Evolutionary conservation across 208 protist genomes (phyloP).

Genomic region (Crithidia sp.): DNA sequence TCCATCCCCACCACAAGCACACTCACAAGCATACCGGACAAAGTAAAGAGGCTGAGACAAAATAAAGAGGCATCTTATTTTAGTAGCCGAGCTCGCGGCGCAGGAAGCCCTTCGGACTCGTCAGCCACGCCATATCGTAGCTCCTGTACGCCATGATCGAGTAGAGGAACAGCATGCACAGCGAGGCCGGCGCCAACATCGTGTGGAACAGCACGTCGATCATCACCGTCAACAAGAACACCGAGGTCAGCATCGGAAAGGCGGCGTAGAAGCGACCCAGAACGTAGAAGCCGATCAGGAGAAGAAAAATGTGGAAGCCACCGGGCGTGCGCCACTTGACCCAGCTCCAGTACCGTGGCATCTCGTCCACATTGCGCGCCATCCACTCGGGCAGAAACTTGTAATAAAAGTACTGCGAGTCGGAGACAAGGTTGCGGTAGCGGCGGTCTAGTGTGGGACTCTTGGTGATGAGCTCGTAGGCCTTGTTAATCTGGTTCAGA

Average conservation of each 20-base stretch:
- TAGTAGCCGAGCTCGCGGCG: conserved; percentile 87
- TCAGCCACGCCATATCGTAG: conserved; percentile 91
- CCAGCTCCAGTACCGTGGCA: conserved; percentile 92
- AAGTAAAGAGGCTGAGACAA: too few species aligned
- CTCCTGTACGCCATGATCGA: conserved; percentile 80
- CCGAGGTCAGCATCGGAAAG: conserved; percentile 72
- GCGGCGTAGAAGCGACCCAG: conserved; percentile 78
- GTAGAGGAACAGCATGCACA: conserved; percentile 87
- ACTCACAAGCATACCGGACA: too few species aligned
- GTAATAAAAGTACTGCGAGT: conserved; percentile 91
- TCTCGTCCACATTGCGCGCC: conserved; percentile 92
- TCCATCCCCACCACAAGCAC: neutral
- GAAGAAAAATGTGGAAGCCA: conserved; percentile 71
- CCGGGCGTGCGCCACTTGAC: conserved; percentile 79
- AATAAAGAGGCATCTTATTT: neutral
- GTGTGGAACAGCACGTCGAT: conserved; percentile 86
- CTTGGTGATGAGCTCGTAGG: conserved; percentile 89
- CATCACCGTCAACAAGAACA: conserved; percentile 61
- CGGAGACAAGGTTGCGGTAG: conserved; percentile 87
- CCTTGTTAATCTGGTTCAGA: conserved; percentile 90
- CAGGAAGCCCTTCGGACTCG: conserved; percentile 87
- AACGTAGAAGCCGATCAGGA: conserved; percentile 68
- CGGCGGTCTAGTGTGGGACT: conserved; percentile 86
- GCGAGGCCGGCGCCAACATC: conserved; percentile 84
- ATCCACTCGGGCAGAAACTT: conserved; percentile 91